Evolutionary conservation across 768 basidiomycete genomes (phyloP).

Genomic region (Hypholoma sublateritium): DNA sequence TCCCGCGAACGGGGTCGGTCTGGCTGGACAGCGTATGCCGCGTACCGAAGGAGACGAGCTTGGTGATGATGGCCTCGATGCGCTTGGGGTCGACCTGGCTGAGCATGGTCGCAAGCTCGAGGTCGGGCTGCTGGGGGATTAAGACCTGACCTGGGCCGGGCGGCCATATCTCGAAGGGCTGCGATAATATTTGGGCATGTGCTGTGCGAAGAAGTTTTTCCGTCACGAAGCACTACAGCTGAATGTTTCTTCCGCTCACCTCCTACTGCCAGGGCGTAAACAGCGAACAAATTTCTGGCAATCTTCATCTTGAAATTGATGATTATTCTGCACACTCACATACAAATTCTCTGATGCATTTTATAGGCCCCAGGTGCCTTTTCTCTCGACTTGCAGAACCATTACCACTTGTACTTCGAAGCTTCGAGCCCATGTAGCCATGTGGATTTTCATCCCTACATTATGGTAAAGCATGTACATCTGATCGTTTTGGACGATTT

Average conservation of each 20-base stretch:
- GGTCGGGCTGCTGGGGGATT: conserved; percentile 41
- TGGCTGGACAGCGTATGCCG: conserved; percentile 53
- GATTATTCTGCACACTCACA: not conserved
- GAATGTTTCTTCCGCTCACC: not conserved
- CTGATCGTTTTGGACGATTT: not conserved
- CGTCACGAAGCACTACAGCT: not conserved
- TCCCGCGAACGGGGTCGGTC: conserved; percentile 50
- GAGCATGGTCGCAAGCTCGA: conserved; percentile 45
- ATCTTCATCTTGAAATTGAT: not conserved
- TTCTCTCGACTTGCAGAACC: too few species aligned
- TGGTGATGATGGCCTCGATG: conserved; percentile 45
- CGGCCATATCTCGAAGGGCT: conserved; percentile 36
- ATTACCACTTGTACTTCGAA: too few species aligned
- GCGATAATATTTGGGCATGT: conserved; percentile 14
- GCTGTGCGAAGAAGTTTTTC: conserved; percentile 3
- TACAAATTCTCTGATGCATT: not conserved
- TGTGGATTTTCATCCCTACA: not conserved
- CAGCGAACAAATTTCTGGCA: not conserved
- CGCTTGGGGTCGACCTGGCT: conserved; percentile 42
- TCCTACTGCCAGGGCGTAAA: not conserved
- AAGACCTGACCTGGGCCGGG: conserved; percentile 45
- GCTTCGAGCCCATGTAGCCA: too few species aligned
- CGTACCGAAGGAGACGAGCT: conserved; percentile 57
- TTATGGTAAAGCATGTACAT: not conserved
- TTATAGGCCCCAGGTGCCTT: not conserved